phyloP scores from a whole-genome alignment of 2,329 filamentous ascomycete genomes.

The Alternaria alternata region DNA sequence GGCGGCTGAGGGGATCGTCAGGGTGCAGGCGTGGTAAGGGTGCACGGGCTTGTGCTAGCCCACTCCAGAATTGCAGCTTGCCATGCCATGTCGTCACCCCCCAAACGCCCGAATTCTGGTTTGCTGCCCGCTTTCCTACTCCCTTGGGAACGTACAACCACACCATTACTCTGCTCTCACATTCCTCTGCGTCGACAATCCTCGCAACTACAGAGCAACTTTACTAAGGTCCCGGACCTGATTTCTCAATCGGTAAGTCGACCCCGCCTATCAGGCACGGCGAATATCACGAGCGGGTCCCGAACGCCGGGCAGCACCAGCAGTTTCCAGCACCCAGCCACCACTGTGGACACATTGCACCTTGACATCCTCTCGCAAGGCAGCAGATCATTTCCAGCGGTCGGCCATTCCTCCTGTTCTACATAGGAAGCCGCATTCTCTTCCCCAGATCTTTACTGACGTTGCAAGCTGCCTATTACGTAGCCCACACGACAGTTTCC shows the following conservation, averaged over 20 bases:
- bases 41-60: constrained; percentile 31
- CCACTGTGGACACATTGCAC: constrained; percentile 49
- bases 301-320: constrained; percentile 26
- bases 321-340: constrained; percentile 33
- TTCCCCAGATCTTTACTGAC: constrained; percentile 37
- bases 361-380: constrained; percentile 25
- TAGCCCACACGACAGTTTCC: constrained; percentile 37
- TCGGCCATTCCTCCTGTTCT: constrained; percentile 15
- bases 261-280: constrained; percentile 31
- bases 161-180: constrained; percentile 11
- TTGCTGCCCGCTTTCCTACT: constrained; percentile 35
- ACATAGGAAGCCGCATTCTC: constrained; percentile 23
- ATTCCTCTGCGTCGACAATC: constrained; percentile 1
- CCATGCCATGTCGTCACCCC: constrained; percentile 47
- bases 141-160: not conserved
- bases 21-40: constrained; percentile 26
- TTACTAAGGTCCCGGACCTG: constrained; percentile 16
- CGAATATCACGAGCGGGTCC: constrained; percentile 43
- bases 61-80: constrained; percentile 27
- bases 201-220: constrained; percentile 1
- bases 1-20: constrained; percentile 41
- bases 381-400: constrained; percentile 24
- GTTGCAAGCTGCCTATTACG: constrained; percentile 27
- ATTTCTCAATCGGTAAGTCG: constrained; percentile 39
- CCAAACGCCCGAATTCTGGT: constrained; percentile 42